phyloP scores from a whole-genome alignment of 306 rosid species.

The Dryas alaskensis region DNA sequence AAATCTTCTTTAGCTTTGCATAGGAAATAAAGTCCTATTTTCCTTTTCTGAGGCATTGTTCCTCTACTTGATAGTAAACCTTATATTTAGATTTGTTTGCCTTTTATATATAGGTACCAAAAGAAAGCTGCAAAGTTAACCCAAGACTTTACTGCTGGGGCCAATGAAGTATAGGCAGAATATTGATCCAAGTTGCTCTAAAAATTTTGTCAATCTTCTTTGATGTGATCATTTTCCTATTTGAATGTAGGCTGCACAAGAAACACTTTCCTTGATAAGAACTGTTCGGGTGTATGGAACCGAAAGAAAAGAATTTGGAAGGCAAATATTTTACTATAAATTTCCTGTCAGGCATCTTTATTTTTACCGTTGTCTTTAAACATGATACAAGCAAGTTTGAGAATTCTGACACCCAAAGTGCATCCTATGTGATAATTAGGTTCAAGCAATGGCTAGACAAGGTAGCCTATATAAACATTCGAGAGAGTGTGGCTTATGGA shows the following conservation, averaged over 20 bases:
- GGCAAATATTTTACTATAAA: constrained; percentile 31
- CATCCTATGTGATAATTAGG: constrained; percentile 42
- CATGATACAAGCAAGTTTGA: neutral
- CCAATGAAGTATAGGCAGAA: constrained; percentile 54
- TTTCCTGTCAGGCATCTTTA: constrained; percentile 19
- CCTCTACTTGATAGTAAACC: neutral
- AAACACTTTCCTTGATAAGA: constrained; percentile 57
- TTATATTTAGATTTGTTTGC: neutral
- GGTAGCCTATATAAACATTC: constrained; percentile 46
- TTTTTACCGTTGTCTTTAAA: neutral
- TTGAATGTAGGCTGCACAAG: constrained; percentile 59
- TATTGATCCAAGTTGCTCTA: constrained; percentile 21
- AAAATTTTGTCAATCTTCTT: constrained; percentile 8
- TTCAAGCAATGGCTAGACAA: constrained; percentile 60
- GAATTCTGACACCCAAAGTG: neutral
- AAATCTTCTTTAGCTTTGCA: neutral
- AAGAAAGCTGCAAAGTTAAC: constrained; percentile 57
- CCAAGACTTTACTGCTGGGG: constrained; percentile 71
- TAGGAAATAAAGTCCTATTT: neutral
- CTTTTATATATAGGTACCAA: constrained; percentile 48
- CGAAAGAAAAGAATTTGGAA: constrained; percentile 49
- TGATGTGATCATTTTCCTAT: constrained; percentile 3
- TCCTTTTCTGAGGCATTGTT: neutral
- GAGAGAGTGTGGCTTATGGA: constrained; percentile 73
- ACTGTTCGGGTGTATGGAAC: constrained; percentile 58